Percentiles rank a stretch among this genome's conserved stretches.
Evolutionary conservation across 371 early-diverging fungal genomes (phyloP).

Genomic region (Actinomucor elegans): DNA sequence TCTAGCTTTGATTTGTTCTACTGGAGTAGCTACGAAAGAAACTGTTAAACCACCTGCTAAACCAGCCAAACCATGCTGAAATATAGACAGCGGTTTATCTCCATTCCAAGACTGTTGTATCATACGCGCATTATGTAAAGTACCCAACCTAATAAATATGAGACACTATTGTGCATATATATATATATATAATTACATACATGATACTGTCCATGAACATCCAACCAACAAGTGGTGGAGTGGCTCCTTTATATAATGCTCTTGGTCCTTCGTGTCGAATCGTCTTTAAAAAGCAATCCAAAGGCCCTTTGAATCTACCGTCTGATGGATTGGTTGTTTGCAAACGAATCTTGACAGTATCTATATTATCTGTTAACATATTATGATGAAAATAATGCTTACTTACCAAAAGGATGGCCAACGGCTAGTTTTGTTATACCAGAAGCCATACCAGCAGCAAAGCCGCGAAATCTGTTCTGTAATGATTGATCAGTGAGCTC

Average conservation of each 20-base stretch:
- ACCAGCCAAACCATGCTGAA: constrained; percentile 77
- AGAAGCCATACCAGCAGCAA: constrained; percentile 76
- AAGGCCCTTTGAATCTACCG: constrained; percentile 85
- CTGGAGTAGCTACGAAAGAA: constrained; percentile 89
- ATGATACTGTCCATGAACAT: constrained; percentile 86
- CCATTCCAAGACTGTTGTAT: constrained; percentile 63
- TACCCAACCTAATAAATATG: constrained; percentile 62
- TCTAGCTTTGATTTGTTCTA: constrained; percentile 82
- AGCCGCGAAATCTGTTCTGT: constrained; percentile 71
- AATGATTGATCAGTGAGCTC: constrained; percentile 39
- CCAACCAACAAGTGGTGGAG: constrained; percentile 94
- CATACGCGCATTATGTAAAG: constrained; percentile 77
- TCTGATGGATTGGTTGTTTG: constrained; percentile 73
- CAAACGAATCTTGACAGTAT: constrained; percentile 75
- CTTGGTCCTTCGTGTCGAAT: constrained; percentile 75
- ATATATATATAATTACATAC: constrained; percentile 35
- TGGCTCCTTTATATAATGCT: constrained; percentile 90
- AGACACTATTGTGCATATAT: neutral
- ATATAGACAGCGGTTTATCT: constrained; percentile 62
- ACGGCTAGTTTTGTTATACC: constrained; percentile 81
- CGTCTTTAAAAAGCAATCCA: constrained; percentile 79
- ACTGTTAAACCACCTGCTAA: constrained; percentile 85
- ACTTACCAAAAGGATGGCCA: constrained; percentile 79
- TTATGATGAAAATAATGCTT: neutral
- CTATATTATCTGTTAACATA: constrained; percentile 22